These are phyloP conservation scores for Rhizophagus clarus DNA, from an alignment of 192 early-diverging fungal genomes.

Conservation along the genomic window DNA sequence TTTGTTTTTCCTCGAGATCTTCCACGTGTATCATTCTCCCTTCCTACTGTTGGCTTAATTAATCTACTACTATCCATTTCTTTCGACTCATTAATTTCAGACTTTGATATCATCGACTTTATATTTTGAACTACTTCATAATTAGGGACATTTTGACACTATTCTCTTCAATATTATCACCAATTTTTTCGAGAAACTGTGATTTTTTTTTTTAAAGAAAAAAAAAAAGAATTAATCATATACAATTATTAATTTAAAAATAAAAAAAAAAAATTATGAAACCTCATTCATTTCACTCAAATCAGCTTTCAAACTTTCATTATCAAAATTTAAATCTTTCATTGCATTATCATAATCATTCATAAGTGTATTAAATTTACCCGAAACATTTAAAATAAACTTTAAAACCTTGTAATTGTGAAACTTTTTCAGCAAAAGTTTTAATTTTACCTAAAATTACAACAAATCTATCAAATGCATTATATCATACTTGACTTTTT, in stretches of 20 bases:
- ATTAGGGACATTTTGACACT: not conserved
- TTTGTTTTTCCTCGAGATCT: too few relatives aligned
- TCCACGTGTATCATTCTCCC: not conserved
- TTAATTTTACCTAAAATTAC: constrained; percentile 15
- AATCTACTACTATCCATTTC: not conserved
- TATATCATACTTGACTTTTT: not conserved
- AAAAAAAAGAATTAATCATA: not conserved
- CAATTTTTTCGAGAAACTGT: not conserved
- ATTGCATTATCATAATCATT: constrained; percentile 2
- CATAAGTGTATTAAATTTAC: not conserved
- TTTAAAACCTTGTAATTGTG: constrained; percentile 18
- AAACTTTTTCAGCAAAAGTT: not conserved
- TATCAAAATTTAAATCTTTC: constrained; percentile 24
- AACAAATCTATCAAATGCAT: not conserved
- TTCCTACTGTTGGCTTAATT: not conserved
- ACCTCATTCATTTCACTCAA: not conserved
- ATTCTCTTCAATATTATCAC: not conserved
- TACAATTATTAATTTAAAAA: not conserved
- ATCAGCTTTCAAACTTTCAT: constrained; percentile 5
- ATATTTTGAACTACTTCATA: not conserved
- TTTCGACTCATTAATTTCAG: not conserved
- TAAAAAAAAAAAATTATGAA: not conserved
- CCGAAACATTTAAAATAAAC: not conserved
- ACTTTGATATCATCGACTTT: not conserved
- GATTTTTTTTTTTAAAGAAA: not conserved